Evolutionary conservation across 2,329 filamentous ascomycete species (phyloP).

Genomic region (Alternaria novae-zelandiae): DNA sequence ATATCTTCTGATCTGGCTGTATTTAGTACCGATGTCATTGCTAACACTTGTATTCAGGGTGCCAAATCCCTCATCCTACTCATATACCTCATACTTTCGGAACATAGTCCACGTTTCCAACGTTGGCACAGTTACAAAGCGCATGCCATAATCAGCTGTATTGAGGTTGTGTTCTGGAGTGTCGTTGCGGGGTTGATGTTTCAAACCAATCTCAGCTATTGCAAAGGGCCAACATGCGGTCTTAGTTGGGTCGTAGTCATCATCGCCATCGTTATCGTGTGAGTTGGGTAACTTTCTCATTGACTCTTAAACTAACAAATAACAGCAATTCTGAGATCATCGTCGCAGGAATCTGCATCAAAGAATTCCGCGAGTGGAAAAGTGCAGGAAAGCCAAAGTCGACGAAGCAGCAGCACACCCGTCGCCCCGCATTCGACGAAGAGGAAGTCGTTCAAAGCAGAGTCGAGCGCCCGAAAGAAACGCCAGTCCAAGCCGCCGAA

Average conservation of each 20-base stretch:
- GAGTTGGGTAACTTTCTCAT: background rate
- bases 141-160: constrained; percentile 49
- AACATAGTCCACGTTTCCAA: constrained; percentile 41
- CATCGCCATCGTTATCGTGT: constrained; percentile 21
- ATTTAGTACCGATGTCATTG: background rate
- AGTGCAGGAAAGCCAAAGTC: background rate
- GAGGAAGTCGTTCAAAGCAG: background rate
- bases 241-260: constrained; percentile 29
- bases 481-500: background rate
- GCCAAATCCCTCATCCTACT: constrained; percentile 52
- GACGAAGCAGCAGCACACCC: background rate
- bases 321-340: background rate
- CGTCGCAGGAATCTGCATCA: background rate
- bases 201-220: constrained; percentile 22
- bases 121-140: constrained; percentile 52
- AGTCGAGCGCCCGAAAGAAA: background rate
- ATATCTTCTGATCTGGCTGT: background rate
- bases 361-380: background rate
- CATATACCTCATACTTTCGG: constrained; percentile 50
- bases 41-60: constrained; percentile 26
- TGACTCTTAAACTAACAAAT: background rate
- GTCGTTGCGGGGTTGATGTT: constrained; percentile 43
- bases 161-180: constrained; percentile 55
- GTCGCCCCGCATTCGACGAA: background rate
- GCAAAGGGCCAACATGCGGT: constrained; percentile 22